Base-by-base conservation (phyloP, 2,329 filamentous ascomycete genomes). In the Exophiala calicioides region DNA sequence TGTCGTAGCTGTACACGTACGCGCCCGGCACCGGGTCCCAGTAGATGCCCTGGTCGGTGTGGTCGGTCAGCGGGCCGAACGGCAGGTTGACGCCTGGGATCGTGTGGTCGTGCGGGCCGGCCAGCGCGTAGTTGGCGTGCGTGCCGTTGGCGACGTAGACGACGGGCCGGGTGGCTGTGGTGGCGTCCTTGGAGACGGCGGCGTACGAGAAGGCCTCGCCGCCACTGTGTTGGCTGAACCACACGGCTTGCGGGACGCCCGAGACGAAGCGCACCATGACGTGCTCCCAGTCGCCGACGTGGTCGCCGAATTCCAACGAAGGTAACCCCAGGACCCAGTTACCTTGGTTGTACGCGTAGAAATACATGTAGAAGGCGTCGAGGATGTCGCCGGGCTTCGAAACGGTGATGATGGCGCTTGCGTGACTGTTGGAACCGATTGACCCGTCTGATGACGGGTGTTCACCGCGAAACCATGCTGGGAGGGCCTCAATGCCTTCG, bases 281-380 rank as follows among this genome's bases (percentile, higher is more conserved):
- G 18, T 60, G 61, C 44, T 64, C 74, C 74, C 79, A 82, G 59
- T 83, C 80, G 6, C 82, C 82, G 21, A 86, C 76, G 60, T 86
- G 82, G 60, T 82, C 74, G 51, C 74, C 73, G 33, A 79, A 74
- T 55, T 78, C 69, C 46, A 74, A 55, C 2, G 67, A 68, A 4
- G 45, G 40, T 2, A 35, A 9, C 13, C 40, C 44, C 3, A 57
- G 27, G 1, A 79, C 73, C 1, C 63, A 69, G 21, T 78, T 76
- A 20, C 58, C 58, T 44, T 58, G 51, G 47, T 62, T 64, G 41
- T 59, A 75, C 64, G 77, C 73, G 58, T 79, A 80, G 56, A 82
- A 83, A 58, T 81, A 82, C 61, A 82, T 79, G 63, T 82, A 84
- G 58, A 82, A 84, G 0, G 73, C 80, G 65, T 84, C 79, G 2